Conservation (phyloP, 331 rosid genomes). For the Acacia pycnantha region DNA sequence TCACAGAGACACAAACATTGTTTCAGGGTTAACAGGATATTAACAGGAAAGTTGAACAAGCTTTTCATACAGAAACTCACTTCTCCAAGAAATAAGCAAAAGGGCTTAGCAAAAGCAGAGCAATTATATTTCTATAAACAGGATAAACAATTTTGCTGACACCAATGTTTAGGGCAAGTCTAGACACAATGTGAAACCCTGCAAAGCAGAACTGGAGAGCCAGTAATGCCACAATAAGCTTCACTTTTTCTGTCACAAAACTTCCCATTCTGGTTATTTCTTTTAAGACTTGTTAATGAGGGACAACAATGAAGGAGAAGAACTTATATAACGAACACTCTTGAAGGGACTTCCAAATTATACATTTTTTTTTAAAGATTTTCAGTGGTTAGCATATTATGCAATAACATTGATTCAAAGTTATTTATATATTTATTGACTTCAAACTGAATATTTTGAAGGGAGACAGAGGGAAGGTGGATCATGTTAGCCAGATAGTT, state of each 20-base stretch:
- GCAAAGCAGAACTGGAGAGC: slow-evolving; percentile 66
- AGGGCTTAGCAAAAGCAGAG: slow-evolving; percentile 55
- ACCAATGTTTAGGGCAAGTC: slow-evolving; percentile 73
- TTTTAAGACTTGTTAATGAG: slow-evolving; percentile 22
- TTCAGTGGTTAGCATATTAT: slow-evolving; percentile 1
- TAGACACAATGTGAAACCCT: slow-evolving; percentile 74
- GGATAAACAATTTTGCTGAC: slow-evolving; percentile 72
- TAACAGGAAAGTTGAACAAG: neutral
- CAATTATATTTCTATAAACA: slow-evolving; percentile 62
- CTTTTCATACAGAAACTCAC: slow-evolving; percentile 36
- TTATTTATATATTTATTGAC: slow-evolving; percentile 31
- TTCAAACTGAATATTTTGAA: slow-evolving; percentile 29
- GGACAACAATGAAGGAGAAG: neutral
- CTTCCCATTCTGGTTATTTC: slow-evolving; percentile 40
- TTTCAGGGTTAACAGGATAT: slow-evolving; percentile 24
- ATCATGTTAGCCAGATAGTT: slow-evolving; percentile 65
- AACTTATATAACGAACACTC: slow-evolving; percentile 20
- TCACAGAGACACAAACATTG: slow-evolving; percentile 9
- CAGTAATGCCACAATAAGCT: slow-evolving; percentile 58
- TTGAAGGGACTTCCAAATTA: slow-evolving; percentile 11
- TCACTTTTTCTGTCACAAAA: slow-evolving; percentile 48
- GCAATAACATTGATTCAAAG: neutral
- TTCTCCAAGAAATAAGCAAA: slow-evolving; percentile 65
- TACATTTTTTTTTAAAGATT: neutral
- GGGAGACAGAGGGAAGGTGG: slow-evolving; percentile 47